These are phyloP conservation scores for Orbilia oligospora DNA, from an alignment of 2,329 filamentous ascomycete species.

Conservation along the genomic window DNA sequence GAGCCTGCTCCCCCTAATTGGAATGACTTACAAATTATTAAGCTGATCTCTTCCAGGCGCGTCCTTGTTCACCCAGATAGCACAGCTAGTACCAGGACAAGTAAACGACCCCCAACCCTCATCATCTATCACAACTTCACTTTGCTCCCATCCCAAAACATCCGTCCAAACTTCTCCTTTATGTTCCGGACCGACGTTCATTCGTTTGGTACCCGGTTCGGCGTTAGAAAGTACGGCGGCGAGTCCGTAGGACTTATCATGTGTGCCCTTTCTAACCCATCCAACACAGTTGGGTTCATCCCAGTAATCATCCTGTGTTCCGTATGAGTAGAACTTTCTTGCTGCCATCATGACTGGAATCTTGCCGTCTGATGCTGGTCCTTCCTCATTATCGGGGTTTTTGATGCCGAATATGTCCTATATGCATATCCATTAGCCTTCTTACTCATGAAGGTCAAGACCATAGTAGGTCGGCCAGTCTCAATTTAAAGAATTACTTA, in stretches of 20 bases:
- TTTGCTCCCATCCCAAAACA: slow-evolving; percentile 72
- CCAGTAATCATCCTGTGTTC: slow-evolving; percentile 76
- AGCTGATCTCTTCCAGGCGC: slow-evolving; percentile 71
- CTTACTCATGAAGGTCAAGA: neutral
- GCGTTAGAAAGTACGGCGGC: slow-evolving; percentile 74
- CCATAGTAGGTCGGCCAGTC: no score
- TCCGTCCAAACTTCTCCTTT: slow-evolving; percentile 77
- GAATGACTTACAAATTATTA: slow-evolving; percentile 68
- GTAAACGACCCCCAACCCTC: slow-evolving; percentile 75
- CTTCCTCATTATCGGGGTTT: slow-evolving; percentile 68
- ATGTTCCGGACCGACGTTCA: slow-evolving; percentile 75
- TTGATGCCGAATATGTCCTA: slow-evolving; percentile 62
- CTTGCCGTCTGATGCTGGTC: slow-evolving; percentile 71
- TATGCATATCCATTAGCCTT: neutral
- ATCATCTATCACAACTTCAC: slow-evolving; percentile 73
- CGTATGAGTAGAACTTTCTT: slow-evolving; percentile 77
- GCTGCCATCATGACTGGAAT: slow-evolving; percentile 75
- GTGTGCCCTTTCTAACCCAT: slow-evolving; percentile 72
- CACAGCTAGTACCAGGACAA: slow-evolving; percentile 72
- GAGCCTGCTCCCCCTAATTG: no score
- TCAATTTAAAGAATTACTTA: slow-evolving; percentile 75
- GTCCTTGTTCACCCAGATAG: slow-evolving; percentile 74
- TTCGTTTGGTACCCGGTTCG: slow-evolving; percentile 71
- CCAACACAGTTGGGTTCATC: slow-evolving; percentile 75
- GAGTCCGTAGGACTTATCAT: slow-evolving; percentile 70